A percentile compares a stretch with the other conserved stretches of the same genome.
phyloP scores from a whole-genome alignment of 164 flowering plant genomes.

The Stephania japonica region DNA sequence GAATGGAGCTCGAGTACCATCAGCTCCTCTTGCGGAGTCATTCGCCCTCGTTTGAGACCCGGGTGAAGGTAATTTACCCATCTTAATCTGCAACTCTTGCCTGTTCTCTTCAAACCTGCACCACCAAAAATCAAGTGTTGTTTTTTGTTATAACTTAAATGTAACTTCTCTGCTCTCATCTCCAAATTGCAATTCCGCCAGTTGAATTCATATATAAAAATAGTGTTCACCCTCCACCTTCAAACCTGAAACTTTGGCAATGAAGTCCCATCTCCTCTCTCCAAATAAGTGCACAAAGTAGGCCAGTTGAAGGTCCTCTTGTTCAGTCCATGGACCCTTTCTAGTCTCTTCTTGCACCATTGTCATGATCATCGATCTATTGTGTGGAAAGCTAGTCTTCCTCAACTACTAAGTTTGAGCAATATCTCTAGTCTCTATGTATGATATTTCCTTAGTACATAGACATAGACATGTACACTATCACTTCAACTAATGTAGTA shows the following conservation, averaged over 20 bases:
- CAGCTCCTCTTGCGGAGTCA: constrained; percentile 88
- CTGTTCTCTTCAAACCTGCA: constrained; percentile 96
- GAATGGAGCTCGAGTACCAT: constrained; percentile 91
- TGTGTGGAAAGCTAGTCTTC: too few species aligned
- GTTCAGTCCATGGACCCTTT: constrained; percentile 97
- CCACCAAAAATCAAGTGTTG: constrained; percentile 36
- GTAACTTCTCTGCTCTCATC: constrained; percentile 22
- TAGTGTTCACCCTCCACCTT: constrained; percentile 82
- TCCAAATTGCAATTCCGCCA: constrained; percentile 16
- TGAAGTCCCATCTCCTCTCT: constrained; percentile 95
- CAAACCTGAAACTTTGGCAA: constrained; percentile 99
- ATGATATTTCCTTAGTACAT: neutral
- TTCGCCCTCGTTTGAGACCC: constrained; percentile 85
- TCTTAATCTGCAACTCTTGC: constrained; percentile 94
- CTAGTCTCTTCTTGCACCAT: constrained; percentile 57
- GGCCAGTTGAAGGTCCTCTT: constrained; percentile 77
- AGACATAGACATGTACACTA: neutral
- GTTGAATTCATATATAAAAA: neutral
- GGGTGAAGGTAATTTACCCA: constrained; percentile 98
- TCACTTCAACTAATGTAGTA: neutral
- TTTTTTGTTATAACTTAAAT: constrained; percentile 30
- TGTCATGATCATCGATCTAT: constrained; percentile 10
- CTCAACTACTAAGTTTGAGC: neutral
- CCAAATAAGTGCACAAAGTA: constrained; percentile 77
- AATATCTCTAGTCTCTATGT: neutral